Conservation (phyloP, 2,329 filamentous ascomycete genomes). For the Aspergillus sp. region DNA sequence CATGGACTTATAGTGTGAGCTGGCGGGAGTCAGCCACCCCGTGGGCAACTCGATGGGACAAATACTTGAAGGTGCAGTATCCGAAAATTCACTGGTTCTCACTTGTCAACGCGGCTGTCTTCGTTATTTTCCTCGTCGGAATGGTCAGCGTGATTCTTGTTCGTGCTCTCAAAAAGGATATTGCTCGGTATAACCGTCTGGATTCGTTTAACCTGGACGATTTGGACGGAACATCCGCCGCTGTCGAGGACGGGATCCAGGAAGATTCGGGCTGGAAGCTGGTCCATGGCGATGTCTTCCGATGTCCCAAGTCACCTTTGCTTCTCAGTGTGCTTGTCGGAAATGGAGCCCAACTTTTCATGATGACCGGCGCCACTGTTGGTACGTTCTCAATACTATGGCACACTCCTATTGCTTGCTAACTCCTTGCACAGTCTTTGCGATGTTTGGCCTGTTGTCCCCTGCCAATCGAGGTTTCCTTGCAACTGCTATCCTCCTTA, state of each 20-base stretch:
- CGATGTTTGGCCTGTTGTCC: slow-evolving; percentile 89
- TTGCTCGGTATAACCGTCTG: slow-evolving; percentile 91
- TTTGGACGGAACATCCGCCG: slow-evolving; percentile 71
- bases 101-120: slow-evolving; percentile 91
- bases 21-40: slow-evolving; percentile 82
- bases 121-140: slow-evolving; percentile 85
- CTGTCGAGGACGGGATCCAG: slow-evolving; percentile 85
- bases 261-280: slow-evolving; percentile 99
- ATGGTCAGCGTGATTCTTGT: slow-evolving; percentile 93
- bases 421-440: slow-evolving; percentile 59
- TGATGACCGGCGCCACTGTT: slow-evolving; percentile 95
- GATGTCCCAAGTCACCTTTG: slow-evolving; percentile 77
- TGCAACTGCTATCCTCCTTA: slow-evolving; percentile 86
- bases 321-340: slow-evolving; percentile 85
- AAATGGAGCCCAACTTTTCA: slow-evolving; percentile 93
- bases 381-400: slow-evolving; percentile 36
- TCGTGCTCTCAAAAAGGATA: slow-evolving; percentile 87
- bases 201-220: slow-evolving; percentile 91
- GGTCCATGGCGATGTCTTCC: slow-evolving; percentile 96
- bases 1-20: slow-evolving; percentile 89
- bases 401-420: slow-evolving; percentile 8
- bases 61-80: slow-evolving; percentile 95
- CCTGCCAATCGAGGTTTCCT: slow-evolving; percentile 93
- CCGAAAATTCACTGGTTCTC: slow-evolving; percentile 99
- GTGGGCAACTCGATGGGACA: slow-evolving; percentile 98